Conservation (phyloP, 2,329 filamentous ascomycete species). For the Penicillium sp. region DNA sequence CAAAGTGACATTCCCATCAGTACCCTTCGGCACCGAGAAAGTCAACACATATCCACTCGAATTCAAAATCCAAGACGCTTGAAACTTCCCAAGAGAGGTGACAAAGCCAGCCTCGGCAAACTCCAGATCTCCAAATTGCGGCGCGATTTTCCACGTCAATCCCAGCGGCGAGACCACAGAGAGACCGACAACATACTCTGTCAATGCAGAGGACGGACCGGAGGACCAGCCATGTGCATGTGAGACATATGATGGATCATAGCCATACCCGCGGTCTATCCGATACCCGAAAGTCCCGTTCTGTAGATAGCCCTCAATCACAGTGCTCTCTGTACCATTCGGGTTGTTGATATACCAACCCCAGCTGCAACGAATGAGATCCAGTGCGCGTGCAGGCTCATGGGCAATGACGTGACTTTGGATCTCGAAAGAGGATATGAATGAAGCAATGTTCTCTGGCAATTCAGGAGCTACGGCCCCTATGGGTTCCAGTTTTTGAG, state of each 20-base stretch:
- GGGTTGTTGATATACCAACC: constrained; percentile 59
- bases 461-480: constrained; percentile 57
- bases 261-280: constrained; percentile 50
- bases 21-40: constrained; percentile 23
- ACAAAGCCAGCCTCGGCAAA: constrained; percentile 47
- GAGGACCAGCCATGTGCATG: constrained; percentile 46
- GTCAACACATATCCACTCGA: constrained; percentile 18
- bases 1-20: constrained; percentile 22
- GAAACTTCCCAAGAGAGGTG: constrained; percentile 46
- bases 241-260: constrained; percentile 45
- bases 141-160: constrained; percentile 43
- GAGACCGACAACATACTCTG: constrained; percentile 47
- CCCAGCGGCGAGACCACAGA: constrained; percentile 42
- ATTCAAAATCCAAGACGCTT: constrained; percentile 21
- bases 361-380: constrained; percentile 57
- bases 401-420: constrained; percentile 54
- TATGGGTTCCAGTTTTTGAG: constrained; percentile 55
- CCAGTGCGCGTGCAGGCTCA: constrained; percentile 51
- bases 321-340: constrained; percentile 58
- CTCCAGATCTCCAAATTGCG: constrained; percentile 45
- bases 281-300: constrained; percentile 60
- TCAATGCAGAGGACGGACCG: constrained; percentile 44
- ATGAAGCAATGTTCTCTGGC: constrained; percentile 57
- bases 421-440: constrained; percentile 59
- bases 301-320: constrained; percentile 57